These are phyloP conservation scores for Trypanosoma lewisi DNA, from an alignment of 208 protist genomes.

Conservation along the genomic window DNA sequence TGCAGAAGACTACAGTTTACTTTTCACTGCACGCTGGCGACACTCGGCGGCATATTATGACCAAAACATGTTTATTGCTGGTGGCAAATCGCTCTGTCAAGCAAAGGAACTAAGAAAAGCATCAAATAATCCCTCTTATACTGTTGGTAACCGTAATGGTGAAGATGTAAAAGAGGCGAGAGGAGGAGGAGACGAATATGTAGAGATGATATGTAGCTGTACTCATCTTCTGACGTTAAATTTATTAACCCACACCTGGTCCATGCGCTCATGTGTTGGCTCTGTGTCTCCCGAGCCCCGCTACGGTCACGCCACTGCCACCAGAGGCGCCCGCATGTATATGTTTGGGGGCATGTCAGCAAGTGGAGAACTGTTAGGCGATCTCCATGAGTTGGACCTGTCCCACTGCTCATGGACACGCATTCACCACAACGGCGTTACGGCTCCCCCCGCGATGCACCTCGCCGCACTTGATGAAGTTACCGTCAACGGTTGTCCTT, in stretches of 20 bases:
- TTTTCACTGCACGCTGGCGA: conserved; percentile 39
- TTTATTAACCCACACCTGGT: conserved; percentile 37
- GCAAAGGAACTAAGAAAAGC: neutral
- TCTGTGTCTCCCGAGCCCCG: conserved; percentile 41
- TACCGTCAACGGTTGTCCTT: conserved; percentile 34
- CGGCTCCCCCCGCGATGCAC: conserved; percentile 53
- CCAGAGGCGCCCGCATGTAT: conserved; percentile 10
- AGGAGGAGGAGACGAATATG: neutral
- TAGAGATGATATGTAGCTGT: conserved; percentile 37
- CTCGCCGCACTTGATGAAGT: conserved; percentile 49
- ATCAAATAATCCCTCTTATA: neutral
- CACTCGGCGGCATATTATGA: conserved; percentile 56
- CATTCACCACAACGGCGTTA: conserved; percentile 46
- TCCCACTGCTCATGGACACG: conserved; percentile 49
- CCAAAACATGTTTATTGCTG: conserved; percentile 57
- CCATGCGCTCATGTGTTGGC: conserved; percentile 27
- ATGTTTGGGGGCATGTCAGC: conserved; percentile 16
- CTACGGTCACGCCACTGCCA: conserved; percentile 53
- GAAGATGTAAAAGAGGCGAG: conserved; percentile 7
- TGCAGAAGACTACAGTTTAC: neutral
- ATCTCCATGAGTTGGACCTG: conserved; percentile 69
- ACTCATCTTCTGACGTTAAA: conserved; percentile 50
- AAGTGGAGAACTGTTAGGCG: conserved; percentile 18
- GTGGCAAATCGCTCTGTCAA: conserved; percentile 29
- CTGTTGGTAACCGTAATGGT: conserved; percentile 10